These are phyloP conservation scores for Cyberlindnera xishuangbannaensis DNA, from an alignment of 805 yeast genomes.

Conservation along the genomic window DNA sequence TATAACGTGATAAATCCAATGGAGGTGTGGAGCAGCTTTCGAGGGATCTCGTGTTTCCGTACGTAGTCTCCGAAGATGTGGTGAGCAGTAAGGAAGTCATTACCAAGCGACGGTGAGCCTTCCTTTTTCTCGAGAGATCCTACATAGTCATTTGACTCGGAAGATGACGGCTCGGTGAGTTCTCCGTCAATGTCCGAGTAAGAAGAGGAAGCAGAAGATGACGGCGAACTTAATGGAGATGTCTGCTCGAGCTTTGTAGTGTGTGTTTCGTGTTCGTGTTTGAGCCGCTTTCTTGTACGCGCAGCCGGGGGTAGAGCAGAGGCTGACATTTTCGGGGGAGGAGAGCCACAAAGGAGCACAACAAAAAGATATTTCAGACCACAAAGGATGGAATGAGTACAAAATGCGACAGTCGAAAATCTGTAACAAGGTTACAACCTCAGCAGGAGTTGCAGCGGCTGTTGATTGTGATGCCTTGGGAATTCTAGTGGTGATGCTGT, in stretches of 20 bases:
- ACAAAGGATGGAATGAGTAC: too few relatives aligned
- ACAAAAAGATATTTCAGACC: too few relatives aligned
- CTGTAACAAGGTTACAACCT: too few relatives aligned
- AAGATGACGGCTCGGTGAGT: constrained; percentile 3
- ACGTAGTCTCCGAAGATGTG: constrained; percentile 46
- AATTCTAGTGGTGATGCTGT: too few relatives aligned
- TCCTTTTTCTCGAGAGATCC: constrained; percentile 7
- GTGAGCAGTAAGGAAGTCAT: constrained; percentile 32
- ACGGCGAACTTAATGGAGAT: constrained; percentile 9
- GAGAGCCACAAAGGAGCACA: too few relatives aligned
- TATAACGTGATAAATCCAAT: constrained; percentile 79
- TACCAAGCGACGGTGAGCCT: constrained; percentile 13
- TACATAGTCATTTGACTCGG: constrained; percentile 10
- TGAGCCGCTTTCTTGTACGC: constrained; percentile 11
- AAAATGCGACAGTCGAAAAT: too few relatives aligned
- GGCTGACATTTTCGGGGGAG: too few relatives aligned
- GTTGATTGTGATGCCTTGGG: background rate
- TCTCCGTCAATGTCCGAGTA: too few relatives aligned
- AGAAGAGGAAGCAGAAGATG: constrained; percentile 6
- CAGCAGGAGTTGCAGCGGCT: too few relatives aligned
- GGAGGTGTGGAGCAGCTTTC: constrained; percentile 83
- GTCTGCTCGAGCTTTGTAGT: constrained; percentile 6
- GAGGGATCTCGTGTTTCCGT: constrained; percentile 80
- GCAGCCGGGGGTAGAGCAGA: constrained; percentile 11
- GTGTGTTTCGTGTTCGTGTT: constrained; percentile 7